These are phyloP conservation scores for Aspergillus piperis DNA, from an alignment of 2,329 filamentous ascomycete species.

Conservation along the genomic window DNA sequence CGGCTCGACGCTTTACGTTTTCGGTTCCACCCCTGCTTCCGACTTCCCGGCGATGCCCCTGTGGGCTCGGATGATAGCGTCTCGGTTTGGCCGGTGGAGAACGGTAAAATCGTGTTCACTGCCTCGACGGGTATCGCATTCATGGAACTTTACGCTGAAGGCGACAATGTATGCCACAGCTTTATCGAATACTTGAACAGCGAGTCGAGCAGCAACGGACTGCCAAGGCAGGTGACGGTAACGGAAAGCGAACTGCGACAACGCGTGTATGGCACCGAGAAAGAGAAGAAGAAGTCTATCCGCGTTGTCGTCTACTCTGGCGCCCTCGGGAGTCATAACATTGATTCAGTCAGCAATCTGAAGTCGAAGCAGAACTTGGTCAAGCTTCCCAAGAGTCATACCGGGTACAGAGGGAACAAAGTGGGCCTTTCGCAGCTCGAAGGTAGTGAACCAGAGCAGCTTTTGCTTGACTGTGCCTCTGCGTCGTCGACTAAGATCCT, in stretches of 20 bases:
- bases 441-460: conserved; percentile 67
- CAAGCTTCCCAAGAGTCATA: conserved; percentile 73
- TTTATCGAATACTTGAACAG: conserved; percentile 79
- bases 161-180: conserved; percentile 75
- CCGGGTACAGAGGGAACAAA: conserved; percentile 73
- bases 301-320: conserved; percentile 74
- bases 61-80: conserved; percentile 70
- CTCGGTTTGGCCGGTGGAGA: conserved; percentile 82
- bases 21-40: conserved; percentile 86
- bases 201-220: conserved; percentile 56
- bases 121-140: conserved; percentile 81
- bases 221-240: conserved; percentile 72
- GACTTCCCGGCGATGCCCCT: conserved; percentile 72
- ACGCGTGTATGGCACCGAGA: conserved; percentile 66
- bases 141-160: conserved; percentile 77
- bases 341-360: conserved; percentile 74
- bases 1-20: conserved; percentile 85
- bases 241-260: conserved; percentile 73
- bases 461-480: conserved; percentile 71
- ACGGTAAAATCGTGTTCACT: conserved; percentile 72
- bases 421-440: conserved; percentile 73
- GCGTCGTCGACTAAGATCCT: conserved; percentile 72
- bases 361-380: conserved; percentile 70
- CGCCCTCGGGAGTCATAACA: conserved; percentile 69
- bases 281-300: conserved; percentile 67